Conservation (phyloP, 2,329 filamentous ascomycete genomes). For the Leptographium galeiforme region DNA sequence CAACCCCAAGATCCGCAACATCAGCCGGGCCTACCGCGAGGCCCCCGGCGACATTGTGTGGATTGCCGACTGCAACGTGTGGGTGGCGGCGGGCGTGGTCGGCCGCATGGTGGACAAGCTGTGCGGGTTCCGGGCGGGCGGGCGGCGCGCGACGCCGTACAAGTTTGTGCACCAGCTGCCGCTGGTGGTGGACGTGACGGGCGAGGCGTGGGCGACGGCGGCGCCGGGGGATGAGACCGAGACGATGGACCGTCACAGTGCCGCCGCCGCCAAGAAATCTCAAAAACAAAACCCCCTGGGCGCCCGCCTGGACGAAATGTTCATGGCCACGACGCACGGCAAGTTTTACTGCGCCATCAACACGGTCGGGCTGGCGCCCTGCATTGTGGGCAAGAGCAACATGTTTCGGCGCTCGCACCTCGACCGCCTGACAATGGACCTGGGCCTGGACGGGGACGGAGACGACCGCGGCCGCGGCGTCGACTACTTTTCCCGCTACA, state of each 20-base stretch:
- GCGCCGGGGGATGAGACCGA: constrained; percentile 15
- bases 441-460: too few relatives aligned
- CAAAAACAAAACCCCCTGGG: too few relatives aligned
- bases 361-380: constrained; percentile 77
- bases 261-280: too few relatives aligned
- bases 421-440: constrained; percentile 49
- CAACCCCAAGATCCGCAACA: constrained; percentile 97
- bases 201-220: background rate
- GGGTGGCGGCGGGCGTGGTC: constrained; percentile 66
- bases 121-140: constrained; percentile 42
- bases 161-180: constrained; percentile 96
- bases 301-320: constrained; percentile 82
- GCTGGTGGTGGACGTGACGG: constrained; percentile 60
- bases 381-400: constrained; percentile 91
- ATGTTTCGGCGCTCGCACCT: constrained; percentile 95
- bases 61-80: constrained; percentile 95
- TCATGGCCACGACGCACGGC: constrained; percentile 83
- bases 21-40: constrained; percentile 85
- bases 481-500: constrained; percentile 88
- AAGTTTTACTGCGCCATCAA: constrained; percentile 99
- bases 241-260: too few relatives aligned
- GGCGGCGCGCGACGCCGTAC: constrained; percentile 37
- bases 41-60: constrained; percentile 80
- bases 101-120: constrained; percentile 84
- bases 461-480: constrained; percentile 54